Conservation (phyloP, 2,329 filamentous ascomycete genomes). For the Huntiella abstrusa region DNA sequence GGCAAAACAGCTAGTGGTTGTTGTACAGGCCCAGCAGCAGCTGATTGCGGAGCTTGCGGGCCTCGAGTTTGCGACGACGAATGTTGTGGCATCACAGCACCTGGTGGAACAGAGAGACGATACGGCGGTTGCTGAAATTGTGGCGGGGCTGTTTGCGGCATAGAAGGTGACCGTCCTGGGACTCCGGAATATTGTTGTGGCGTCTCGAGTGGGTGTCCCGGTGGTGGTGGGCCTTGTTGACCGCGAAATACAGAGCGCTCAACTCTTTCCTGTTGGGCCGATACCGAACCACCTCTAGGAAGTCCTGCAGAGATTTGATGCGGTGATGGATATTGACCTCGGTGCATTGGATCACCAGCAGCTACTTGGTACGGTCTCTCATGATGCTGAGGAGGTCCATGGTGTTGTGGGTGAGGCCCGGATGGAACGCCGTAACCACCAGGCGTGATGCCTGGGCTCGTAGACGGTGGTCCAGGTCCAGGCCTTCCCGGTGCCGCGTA, state of each 20-base stretch:
- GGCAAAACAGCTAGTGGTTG: constrained; percentile 15
- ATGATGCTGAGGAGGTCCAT: too few species aligned
- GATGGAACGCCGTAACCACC: not conserved
- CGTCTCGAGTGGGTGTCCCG: not conserved
- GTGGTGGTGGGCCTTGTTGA: not conserved
- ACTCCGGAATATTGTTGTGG: not conserved
- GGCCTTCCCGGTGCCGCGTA: constrained; percentile 3
- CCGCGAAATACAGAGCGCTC: too few species aligned
- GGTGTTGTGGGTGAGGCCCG: not conserved
- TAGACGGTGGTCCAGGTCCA: not conserved
- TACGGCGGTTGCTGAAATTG: constrained; percentile 13
- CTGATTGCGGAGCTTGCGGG: too few species aligned
- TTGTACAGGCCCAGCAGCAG: constrained; percentile 11
- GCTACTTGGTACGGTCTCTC: too few species aligned
- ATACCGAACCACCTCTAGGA: too few species aligned
- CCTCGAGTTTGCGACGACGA: not conserved
- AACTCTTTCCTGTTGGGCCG: too few species aligned
- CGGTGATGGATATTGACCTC: constrained; percentile 6
- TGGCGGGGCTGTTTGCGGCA: constrained; percentile 14
- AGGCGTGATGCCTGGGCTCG: constrained; percentile 1
- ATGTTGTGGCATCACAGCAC: constrained; percentile 13
- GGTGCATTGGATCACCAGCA: constrained; percentile 1
- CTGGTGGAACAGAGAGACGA: constrained; percentile 4
- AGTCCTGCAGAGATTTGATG: not conserved
- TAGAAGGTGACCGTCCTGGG: not conserved